Evolutionary conservation across 371 early-diverging fungal genomes (phyloP), one percentile per base, ranked within the genome.

Genomic region (Mucor irregularis): DNA sequence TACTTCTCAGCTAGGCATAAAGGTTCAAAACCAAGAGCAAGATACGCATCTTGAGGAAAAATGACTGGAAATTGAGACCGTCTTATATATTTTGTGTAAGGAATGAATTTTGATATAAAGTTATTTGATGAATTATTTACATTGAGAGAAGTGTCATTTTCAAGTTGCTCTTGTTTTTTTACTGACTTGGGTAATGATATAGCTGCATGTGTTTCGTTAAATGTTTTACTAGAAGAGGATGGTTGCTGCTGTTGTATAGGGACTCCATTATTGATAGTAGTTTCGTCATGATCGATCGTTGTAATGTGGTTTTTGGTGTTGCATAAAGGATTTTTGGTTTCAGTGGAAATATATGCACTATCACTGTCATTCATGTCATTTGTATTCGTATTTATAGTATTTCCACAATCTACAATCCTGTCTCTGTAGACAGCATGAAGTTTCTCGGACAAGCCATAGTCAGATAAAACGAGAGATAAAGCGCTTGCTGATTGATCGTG

Each of bases 401-500:
- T 69, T 16, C 84, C 84, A 33, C 82, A 80, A 51, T 79, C 73
- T 45, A 80, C 53, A 42, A 84, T 78, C 28, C 74, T 45, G 26
- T 72, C 68, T n/a, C 65, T 49, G 39, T 76, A 71, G 37, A 81
- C 61, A 11, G 81, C 76, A 51, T 66, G 74, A 5, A 84, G 46
- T 26, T 76, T 73, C 45, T 84, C 84, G 17, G 55, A 51, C 9
- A 71, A 25, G 3, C 75, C 84, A 62, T 73, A 71, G 44, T 74
- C 50, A 5, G 79, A 76, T 14, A 73, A 62, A 1, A 76, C 68
- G 2, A 80, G 56, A 21, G 64, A 66, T 25, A 84, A 48, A 2
- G 82, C 75, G 55, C 67, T 74, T 39, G 82, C 82, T 24, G 79
- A 76, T 42, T 84, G 84, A 42, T 67, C 71, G 29, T 84, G 84